Percentiles rank a stretch among this genome's conserved stretches.
Evolutionary conservation across 164 flowering plant genomes (phyloP).

Genomic region (Magnolia changhungtana): DNA sequence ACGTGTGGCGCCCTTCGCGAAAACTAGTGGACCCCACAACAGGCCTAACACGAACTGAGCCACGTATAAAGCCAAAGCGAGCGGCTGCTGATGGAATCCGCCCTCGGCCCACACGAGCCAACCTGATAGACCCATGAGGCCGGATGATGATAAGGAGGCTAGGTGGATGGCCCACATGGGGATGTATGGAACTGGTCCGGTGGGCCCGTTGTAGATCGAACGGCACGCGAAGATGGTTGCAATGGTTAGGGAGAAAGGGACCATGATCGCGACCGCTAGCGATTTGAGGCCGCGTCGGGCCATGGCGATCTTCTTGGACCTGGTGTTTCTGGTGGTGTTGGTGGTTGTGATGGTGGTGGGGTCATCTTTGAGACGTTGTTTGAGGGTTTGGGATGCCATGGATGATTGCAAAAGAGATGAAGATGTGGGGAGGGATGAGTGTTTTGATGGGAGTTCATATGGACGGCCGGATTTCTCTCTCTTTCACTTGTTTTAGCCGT

Average conservation of each 20-base stretch:
- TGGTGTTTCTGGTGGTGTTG: neutral
- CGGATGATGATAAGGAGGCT: constrained; percentile 31
- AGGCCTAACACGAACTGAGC: constrained; percentile 42
- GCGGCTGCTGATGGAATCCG: constrained; percentile 60
- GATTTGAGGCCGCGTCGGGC: constrained; percentile 76
- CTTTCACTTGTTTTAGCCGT: neutral
- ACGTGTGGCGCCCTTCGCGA: constrained; percentile 36
- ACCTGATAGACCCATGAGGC: constrained; percentile 63
- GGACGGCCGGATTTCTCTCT: neutral
- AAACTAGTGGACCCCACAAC: constrained; percentile 61
- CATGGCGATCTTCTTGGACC: constrained; percentile 31
- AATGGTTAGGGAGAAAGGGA: constrained; percentile 48
- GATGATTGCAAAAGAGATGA: neutral
- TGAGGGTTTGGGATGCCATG: constrained; percentile 18
- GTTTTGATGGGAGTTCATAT: neutral
- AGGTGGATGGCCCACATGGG: constrained; percentile 55
- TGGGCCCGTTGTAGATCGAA: constrained; percentile 10
- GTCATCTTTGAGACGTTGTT: constrained; percentile 34
- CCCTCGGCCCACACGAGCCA: constrained; percentile 96
- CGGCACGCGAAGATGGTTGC: constrained; percentile 32
- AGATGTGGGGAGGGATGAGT: neutral
- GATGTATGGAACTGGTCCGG: constrained; percentile 44
- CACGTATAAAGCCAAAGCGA: constrained; percentile 36
- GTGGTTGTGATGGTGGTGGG: constrained; percentile 2
- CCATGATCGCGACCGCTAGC: constrained; percentile 39